These are phyloP conservation scores for Suhomyces kunorum DNA, from an alignment of 1,139 yeast genomes.

Conservation along the genomic window DNA sequence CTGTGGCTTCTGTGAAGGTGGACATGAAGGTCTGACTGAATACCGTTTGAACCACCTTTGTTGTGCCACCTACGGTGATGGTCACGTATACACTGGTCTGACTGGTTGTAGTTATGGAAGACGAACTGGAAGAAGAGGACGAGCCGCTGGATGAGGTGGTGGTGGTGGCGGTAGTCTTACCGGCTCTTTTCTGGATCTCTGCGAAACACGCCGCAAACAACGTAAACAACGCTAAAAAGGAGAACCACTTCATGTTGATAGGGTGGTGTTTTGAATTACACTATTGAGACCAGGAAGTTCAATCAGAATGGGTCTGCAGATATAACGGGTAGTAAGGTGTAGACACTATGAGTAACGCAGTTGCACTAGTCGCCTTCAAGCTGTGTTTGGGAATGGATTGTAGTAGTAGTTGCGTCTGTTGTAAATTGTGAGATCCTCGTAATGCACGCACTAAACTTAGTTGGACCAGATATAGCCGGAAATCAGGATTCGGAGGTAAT, in stretches of 20 bases:
- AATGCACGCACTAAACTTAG: background rate
- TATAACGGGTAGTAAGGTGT: no score
- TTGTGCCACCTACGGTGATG: conserved; percentile 33
- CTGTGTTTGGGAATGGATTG: no score
- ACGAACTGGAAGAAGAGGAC: background rate
- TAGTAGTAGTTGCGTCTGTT: no score
- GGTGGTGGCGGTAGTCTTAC: conserved; percentile 4
- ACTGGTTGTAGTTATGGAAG: conserved; percentile 10
- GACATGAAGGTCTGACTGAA: conserved; percentile 37
- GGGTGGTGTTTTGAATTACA: no score
- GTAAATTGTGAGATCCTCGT: background rate
- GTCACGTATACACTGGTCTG: conserved; percentile 35
- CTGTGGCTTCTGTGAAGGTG: conserved; percentile 25
- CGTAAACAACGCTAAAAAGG: conserved; percentile 4
- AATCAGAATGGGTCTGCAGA: background rate
- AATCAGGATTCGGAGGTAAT: no score
- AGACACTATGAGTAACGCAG: no score
- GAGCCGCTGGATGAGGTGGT: background rate
- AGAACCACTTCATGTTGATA: conserved; percentile 5
- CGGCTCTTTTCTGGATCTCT: conserved; percentile 5
- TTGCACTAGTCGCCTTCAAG: no score
- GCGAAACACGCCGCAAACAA: conserved; percentile 8
- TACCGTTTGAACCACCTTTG: conserved; percentile 29
- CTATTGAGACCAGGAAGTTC: no score
- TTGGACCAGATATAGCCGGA: no score